Evolutionary conservation across 768 basidiomycete species (phyloP).

Genomic region (Podaxis sp.): DNA sequence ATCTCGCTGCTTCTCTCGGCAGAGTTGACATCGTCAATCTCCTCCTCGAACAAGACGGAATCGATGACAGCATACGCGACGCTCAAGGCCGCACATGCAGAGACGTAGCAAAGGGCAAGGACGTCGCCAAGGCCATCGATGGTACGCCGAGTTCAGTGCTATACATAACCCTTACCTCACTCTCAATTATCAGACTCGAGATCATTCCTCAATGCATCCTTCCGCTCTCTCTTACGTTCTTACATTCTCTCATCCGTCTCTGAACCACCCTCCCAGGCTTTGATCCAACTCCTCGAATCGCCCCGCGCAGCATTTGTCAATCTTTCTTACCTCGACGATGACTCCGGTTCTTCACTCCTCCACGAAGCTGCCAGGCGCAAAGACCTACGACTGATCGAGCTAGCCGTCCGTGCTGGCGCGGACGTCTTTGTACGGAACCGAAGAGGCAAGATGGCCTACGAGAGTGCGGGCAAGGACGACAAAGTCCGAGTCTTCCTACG

Average conservation of each 20-base stretch:
- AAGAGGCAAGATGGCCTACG: conserved; percentile 67
- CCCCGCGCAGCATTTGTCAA: conserved; percentile 73
- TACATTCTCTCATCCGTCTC: conserved; percentile 64
- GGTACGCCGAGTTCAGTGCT: conserved; percentile 39
- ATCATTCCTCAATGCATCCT: conserved; percentile 70
- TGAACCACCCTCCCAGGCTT: conserved; percentile 40
- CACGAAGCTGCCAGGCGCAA: conserved; percentile 86
- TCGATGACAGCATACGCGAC: conserved; percentile 80
- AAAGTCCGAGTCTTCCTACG: conserved; percentile 77
- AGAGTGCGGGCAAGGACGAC: conserved; percentile 75
- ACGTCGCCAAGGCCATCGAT: conserved; percentile 64
- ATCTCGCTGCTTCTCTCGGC: conserved; percentile 65
- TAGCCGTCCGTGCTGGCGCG: conserved; percentile 83
- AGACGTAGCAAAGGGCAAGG: conserved; percentile 73
- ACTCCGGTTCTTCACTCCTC: conserved; percentile 74
- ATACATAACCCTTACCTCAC: not conserved
- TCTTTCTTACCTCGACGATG: conserved; percentile 77
- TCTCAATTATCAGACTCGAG: conserved; percentile 60
- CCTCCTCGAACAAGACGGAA: conserved; percentile 74
- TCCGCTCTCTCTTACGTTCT: conserved; percentile 67
- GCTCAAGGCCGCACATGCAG: conserved; percentile 61
- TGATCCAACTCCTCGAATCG: conserved; percentile 61
- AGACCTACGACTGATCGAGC: conserved; percentile 78
- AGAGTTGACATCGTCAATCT: conserved; percentile 71
- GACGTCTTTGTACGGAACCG: conserved; percentile 87